Percentiles rank a stretch among this genome's conserved stretches.
These are phyloP conservation scores for Eucalyptus melliodora DNA, from an alignment of 345 rosid genomes.

Conservation along the genomic window DNA sequence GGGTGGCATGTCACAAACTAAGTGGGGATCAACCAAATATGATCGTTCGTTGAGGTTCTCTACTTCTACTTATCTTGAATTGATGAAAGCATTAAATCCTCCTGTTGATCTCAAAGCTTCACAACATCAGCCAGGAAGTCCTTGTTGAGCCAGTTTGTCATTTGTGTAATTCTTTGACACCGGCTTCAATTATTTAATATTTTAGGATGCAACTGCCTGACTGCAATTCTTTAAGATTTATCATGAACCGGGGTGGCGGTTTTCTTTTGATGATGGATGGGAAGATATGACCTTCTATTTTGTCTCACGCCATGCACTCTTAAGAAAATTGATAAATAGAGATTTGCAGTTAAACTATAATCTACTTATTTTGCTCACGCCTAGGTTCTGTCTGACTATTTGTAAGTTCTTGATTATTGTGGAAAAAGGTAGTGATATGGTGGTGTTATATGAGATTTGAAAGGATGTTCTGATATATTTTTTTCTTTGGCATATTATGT, in stretches of 20 bases:
- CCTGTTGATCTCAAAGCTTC: background rate
- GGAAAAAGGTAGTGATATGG: background rate
- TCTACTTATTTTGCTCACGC: background rate
- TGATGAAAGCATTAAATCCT: background rate
- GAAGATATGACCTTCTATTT: background rate
- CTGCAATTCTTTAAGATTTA: background rate
- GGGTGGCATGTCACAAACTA: conserved; percentile 45
- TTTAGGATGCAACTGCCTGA: background rate
- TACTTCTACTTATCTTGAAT: conserved; percentile 39
- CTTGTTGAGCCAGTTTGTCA: background rate
- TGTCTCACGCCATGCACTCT: background rate
- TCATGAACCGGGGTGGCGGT: background rate
- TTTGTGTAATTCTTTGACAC: background rate
- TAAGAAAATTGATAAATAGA: background rate
- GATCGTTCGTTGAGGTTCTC: conserved; percentile 63
- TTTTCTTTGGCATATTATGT: background rate
- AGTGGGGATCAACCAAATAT: conserved; percentile 34
- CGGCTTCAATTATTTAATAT: background rate
- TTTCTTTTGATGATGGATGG: background rate
- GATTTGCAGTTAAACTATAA: background rate
- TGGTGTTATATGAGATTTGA: background rate
- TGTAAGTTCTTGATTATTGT: background rate
- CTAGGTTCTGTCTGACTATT: background rate
- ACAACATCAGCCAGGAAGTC: background rate
- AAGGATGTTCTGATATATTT: background rate